phyloP scores from a whole-genome alignment of 768 basidiomycete genomes.

The Lactifluus echinatus region DNA sequence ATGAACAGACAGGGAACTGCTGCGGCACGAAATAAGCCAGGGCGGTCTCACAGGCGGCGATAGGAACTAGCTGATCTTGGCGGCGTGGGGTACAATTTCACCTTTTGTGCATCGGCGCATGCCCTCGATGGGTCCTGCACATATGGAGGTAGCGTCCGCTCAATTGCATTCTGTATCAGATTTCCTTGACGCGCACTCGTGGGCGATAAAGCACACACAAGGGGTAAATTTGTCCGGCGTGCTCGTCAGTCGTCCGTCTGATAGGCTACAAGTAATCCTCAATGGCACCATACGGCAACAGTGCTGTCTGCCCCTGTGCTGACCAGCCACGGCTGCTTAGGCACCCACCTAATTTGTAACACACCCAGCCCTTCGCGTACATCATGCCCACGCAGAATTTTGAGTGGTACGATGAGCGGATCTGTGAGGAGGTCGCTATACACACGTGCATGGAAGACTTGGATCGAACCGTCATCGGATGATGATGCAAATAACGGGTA shows the following conservation, averaged over 20 bases:
- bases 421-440: constrained; percentile 95
- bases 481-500: constrained; percentile 96
- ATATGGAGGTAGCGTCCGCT: constrained; percentile 6
- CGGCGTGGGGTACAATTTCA: not conserved
- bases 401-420: constrained; percentile 94
- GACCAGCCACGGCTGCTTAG: constrained; percentile 84
- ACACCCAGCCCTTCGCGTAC: constrained; percentile 85
- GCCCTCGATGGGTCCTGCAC: not conserved
- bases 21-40: constrained; percentile 56
- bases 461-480: constrained; percentile 94
- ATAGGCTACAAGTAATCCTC: constrained; percentile 9
- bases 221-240: not conserved
- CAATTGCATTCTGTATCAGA: constrained; percentile 4
- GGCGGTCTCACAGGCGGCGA: constrained; percentile 62
- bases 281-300: constrained; percentile 84
- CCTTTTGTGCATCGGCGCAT: not conserved
- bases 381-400: constrained; percentile 89
- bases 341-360: constrained; percentile 83
- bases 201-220: constrained; percentile 24
- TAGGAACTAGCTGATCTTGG: constrained; percentile 28
- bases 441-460: constrained; percentile 92
- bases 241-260: not conserved
- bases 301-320: constrained; percentile 90
- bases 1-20: constrained; percentile 62
- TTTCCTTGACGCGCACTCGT: constrained; percentile 21